Conservation (phyloP, 2,329 filamentous ascomycete species). For the Neofusicoccum cordaticola region DNA sequence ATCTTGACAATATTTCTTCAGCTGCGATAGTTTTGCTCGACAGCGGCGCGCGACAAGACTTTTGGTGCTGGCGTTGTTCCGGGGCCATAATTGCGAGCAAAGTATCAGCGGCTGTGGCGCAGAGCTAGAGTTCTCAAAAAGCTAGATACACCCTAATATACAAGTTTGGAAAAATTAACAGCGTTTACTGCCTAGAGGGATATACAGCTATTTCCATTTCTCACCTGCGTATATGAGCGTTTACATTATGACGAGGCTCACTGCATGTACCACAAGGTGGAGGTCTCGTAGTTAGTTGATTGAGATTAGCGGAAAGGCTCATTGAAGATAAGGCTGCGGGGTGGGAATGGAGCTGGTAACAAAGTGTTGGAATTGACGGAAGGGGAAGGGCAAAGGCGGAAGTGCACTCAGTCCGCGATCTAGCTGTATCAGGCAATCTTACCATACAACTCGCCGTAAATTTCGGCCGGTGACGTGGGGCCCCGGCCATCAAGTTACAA, state of each 20-base stretch:
- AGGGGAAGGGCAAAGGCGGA: too few species aligned
- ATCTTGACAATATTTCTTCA: neutral
- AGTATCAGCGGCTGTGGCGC: fast-evolving
- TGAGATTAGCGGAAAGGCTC: too few species aligned
- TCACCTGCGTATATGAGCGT: too few species aligned
- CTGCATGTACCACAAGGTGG: too few species aligned
- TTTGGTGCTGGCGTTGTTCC: neutral
- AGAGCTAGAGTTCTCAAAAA: neutral
- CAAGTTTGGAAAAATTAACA: too few species aligned
- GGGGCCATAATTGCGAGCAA: neutral
- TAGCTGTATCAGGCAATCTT: neutral
- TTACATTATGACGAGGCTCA: too few species aligned
- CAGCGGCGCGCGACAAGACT: neutral
- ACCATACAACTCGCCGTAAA: neutral
- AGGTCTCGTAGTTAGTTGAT: too few species aligned
- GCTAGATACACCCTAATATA: too few species aligned
- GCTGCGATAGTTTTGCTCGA: neutral
- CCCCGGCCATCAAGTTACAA: neutral
- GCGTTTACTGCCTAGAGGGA: neutral
- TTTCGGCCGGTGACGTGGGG: constrained; percentile 4
- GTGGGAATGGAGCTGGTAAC: too few species aligned
- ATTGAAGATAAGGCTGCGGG: too few species aligned
- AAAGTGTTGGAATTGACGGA: too few species aligned
- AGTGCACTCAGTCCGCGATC: too few species aligned
- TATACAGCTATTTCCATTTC: neutral